Percentiles rank a stretch among this genome's conserved stretches.
These are phyloP conservation scores for Neonectria ditissima DNA, from an alignment of 2,329 filamentous ascomycete species.

Conservation along the genomic window DNA sequence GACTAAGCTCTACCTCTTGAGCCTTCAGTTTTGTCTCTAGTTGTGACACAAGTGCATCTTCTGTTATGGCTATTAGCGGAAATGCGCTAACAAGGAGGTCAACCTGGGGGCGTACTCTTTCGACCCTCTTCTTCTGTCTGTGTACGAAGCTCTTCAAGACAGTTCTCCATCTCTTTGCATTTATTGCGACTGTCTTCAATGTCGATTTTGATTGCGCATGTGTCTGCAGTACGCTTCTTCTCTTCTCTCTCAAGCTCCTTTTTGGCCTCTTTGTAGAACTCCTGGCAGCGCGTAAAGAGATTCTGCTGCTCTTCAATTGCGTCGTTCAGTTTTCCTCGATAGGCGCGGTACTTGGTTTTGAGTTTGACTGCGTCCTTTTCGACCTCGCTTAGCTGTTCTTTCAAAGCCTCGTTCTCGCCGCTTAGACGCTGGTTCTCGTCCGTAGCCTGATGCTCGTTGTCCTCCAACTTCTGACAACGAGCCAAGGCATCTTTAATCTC, in stretches of 20 bases:
- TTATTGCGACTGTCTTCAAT: constrained; percentile 47
- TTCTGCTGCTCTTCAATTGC: constrained; percentile 60
- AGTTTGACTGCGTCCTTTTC: constrained; percentile 35
- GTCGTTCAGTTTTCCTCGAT: constrained; percentile 57
- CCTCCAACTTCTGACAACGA: constrained; percentile 43
- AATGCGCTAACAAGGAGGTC: neutral
- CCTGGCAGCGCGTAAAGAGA: constrained; percentile 52
- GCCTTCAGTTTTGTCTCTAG: constrained; percentile 36
- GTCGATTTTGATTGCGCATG: constrained; percentile 42
- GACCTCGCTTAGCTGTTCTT: constrained; percentile 41
- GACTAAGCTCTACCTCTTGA: constrained; percentile 35
- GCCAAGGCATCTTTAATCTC: constrained; percentile 41
- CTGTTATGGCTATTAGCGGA: constrained; percentile 32
- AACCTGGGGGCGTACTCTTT: constrained; percentile 37
- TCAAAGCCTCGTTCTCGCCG: constrained; percentile 45
- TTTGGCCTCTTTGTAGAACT: constrained; percentile 50
- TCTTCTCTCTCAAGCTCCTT: constrained; percentile 51
- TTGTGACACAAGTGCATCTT: constrained; percentile 40
- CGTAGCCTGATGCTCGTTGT: constrained; percentile 40
- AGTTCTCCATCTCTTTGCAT: constrained; percentile 47
- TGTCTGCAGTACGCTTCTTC: constrained; percentile 36
- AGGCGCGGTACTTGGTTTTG: constrained; percentile 51
- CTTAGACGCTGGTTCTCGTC: constrained; percentile 43
- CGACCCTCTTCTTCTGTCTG: constrained; percentile 37
- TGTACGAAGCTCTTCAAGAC: constrained; percentile 45